A percentile compares a stretch with the other conserved stretches of the same genome.
Conservation (phyloP, 2,329 filamentous ascomycete species). For the Boeremia exigua region DNA sequence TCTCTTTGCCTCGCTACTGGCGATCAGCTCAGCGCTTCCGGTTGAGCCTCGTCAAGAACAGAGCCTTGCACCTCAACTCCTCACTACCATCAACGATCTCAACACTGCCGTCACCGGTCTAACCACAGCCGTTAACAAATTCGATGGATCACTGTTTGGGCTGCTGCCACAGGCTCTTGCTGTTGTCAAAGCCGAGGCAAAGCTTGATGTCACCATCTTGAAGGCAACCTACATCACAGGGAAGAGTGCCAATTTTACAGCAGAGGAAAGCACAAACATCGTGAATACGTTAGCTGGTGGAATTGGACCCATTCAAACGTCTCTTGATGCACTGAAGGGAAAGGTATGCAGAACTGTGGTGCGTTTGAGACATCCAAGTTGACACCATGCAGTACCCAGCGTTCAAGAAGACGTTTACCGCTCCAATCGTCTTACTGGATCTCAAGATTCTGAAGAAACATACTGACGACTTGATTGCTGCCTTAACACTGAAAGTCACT, state of each 20-base stretch:
- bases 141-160: conserved; percentile 26
- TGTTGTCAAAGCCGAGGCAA: conserved; percentile 23
- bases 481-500: conserved; percentile 26
- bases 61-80: conserved; percentile 20
- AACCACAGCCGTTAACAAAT: conserved; percentile 29
- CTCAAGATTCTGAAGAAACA: conserved; percentile 31
- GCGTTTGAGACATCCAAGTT: not conserved
- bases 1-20: not conserved
- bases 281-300: conserved; percentile 19
- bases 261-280: conserved; percentile 23
- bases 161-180: conserved; percentile 29
- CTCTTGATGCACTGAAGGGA: conserved; percentile 19
- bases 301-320: conserved; percentile 23
- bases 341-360: conserved; percentile 18
- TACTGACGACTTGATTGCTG: conserved; percentile 25
- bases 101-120: conserved; percentile 23
- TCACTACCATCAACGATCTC: conserved; percentile 21
- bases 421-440: conserved; percentile 28
- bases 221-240: conserved; percentile 23
- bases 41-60: conserved; percentile 7
- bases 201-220: conserved; percentile 24
- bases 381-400: conserved; percentile 20
- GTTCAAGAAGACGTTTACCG: conserved; percentile 31
- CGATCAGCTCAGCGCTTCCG: conserved; percentile 1
- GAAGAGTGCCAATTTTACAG: conserved; percentile 23